These are phyloP conservation scores for Chytridium lagenaria DNA, from an alignment of 371 early-diverging fungal genomes.

Conservation along the genomic window DNA sequence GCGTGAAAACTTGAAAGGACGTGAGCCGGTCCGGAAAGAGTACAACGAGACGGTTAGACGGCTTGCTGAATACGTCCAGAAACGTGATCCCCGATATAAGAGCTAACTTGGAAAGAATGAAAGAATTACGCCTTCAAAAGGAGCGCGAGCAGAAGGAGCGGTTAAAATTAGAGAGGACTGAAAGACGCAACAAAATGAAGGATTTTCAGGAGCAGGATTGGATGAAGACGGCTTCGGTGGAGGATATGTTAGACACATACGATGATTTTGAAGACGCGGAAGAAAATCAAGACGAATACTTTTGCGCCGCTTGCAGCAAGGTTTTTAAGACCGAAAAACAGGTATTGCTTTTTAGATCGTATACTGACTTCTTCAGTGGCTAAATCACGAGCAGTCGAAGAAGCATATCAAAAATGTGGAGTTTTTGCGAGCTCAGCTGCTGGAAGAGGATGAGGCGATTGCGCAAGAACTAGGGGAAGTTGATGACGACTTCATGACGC, in stretches of 20 bases:
- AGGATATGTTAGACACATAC: conserved; percentile 5
- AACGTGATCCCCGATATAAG: conserved; percentile 82
- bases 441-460: conserved; percentile 59
- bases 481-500: conserved; percentile 13
- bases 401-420: conserved; percentile 76
- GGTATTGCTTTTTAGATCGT: conserved; percentile 32
- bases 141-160: conserved; percentile 62
- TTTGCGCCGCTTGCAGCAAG: conserved; percentile 85
- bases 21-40: conserved; percentile 82
- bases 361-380: no score
- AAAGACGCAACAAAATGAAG: conserved; percentile 24
- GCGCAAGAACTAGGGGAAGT: neutral
- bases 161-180: conserved; percentile 55
- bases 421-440: conserved; percentile 68
- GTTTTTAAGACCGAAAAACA: conserved; percentile 77
- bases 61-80: conserved; percentile 57
- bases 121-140: conserved; percentile 58
- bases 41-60: conserved; percentile 80
- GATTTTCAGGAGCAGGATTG: conserved; percentile 44
- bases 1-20: conserved; percentile 86
- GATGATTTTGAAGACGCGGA: conserved; percentile 31
- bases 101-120: conserved; percentile 57
- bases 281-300: conserved; percentile 48
- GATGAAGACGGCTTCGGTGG: conserved; percentile 27
- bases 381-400: conserved; percentile 77